Evolutionary conservation across 2,329 filamentous ascomycete genomes (phyloP), one percentile per base, ranked within the genome.

Genomic region (Pleurostoma richardsiae): DNA sequence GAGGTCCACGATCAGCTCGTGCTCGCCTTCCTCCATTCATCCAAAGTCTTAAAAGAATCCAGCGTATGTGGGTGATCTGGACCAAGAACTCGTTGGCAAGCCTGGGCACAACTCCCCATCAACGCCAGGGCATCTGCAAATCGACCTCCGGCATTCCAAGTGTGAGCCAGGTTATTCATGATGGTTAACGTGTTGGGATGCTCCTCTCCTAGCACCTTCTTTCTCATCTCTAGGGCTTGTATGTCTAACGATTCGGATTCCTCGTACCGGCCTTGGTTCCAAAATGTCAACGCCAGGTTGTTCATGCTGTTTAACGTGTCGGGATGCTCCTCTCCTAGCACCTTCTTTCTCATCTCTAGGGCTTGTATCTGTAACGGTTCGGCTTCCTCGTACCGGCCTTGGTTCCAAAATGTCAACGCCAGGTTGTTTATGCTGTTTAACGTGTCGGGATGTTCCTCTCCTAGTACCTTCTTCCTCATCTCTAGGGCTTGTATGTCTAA

Each of bases 321-420:
- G 4, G 42, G 45, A 43, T 55, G 45, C 38, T 45, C 41, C 31
- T n/a, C 38, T 8, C 55, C 55, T n/a, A 53, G 44, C 26, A 53
- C 47, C 38, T 44, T 52, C 44, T 51, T 41, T 45, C 43, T 36
- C 29, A 42, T 10, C 28, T 19, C 7, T 11, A 50, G n/a, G 26
- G 31, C 29, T 30, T 48, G 27, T 10, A 36, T 30, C 3, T 29
- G 4, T 6, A 50, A 29, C 44, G 46, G 29, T 29, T 57, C 51
- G 4, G 50, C 52, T 30, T 54, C 48, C 11, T 43, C 40, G 33
- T 49, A 50, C 29, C 19, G 19, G 19, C 19, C 19, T 19, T 19
- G 19, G 19, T 19, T 19, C 19, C 19, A 19, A 19, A 19, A 19
- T 19, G 19, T 19, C 19, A 2, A 19, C 2, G 19, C 19, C 19